Evolutionary conservation across 768 basidiomycete species (phyloP), one percentile per base, ranked within the genome.

Genomic region (Saitozyma podzolica): DNA sequence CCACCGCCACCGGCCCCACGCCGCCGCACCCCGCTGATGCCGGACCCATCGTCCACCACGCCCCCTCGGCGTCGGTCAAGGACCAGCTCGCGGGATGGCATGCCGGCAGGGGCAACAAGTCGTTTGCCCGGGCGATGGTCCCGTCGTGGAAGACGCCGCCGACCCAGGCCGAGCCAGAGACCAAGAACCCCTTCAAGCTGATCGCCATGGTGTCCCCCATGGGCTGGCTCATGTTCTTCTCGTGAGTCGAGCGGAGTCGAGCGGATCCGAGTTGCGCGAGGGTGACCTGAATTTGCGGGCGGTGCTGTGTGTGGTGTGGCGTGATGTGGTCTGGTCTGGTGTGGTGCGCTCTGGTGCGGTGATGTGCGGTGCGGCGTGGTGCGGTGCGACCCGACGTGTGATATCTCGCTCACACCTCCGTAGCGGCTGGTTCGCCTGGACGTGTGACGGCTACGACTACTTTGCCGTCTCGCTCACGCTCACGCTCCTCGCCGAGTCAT

Each of bases 391-490:
- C n/a, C n/a, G n/a, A n/a, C n/a, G n/a, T n/a, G n/a, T n/a, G n/a
- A n/a, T n/a, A n/a, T 29, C 29, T 50, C 64, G 37, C 20, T 43
- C 20, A 3, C 47, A 14, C 47, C 17, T 48, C 47, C 47, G 3
- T 48, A 53, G 17, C 87, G 72, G 59, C 47, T 91, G 88, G 88
- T 81, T 92, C 11, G 89, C 90, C 0, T 93, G 91, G 91, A 89
- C 87, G 2, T 87, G 86, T 78, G 91, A 92, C 72, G 89, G 90
- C 0, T 85, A 90, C 75, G 92, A 92, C 75, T 92, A 90, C 80
- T 93, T 92, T 81, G 84, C 85, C 10, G 91, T 83, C 62, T 78
- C 78, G 20, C 72, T 81, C 8, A 78, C 80, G 0, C 74, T 80
- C 54, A 63, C 71, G 3, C 62, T 61, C 3, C 76, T 82, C 8